Conservation (phyloP, 2,329 filamentous ascomycete genomes). For the Boeremia exigua region DNA sequence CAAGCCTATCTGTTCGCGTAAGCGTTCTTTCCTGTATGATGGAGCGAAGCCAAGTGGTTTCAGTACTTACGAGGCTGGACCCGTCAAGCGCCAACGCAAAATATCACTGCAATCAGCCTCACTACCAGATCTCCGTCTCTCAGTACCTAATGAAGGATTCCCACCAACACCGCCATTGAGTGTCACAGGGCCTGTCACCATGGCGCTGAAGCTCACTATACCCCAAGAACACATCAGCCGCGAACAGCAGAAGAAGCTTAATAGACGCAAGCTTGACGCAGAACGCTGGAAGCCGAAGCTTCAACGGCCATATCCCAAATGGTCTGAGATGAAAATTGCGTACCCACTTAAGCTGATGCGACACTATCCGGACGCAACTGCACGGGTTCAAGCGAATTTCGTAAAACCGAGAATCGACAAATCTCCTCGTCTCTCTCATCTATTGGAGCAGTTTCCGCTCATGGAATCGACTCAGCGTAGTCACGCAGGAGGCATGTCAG, state of each 20-base stretch:
- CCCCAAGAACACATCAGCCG: constrained; percentile 9
- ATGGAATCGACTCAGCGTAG: neutral
- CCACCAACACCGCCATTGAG: constrained; percentile 20
- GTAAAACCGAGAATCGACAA: constrained; percentile 25
- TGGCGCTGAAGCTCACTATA: constrained; percentile 25
- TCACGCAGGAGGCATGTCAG: neutral
- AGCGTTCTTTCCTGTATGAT: constrained; percentile 7
- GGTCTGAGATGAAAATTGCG: constrained; percentile 24
- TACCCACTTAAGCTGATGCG: constrained; percentile 34
- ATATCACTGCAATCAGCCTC: neutral
- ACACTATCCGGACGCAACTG: constrained; percentile 23
- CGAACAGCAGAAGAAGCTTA: constrained; percentile 18
- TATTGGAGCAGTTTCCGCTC: constrained; percentile 22
- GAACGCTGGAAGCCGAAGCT: constrained; percentile 28
- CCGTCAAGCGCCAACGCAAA: constrained; percentile 1
- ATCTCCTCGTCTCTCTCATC: constrained; percentile 22
- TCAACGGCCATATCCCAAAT: constrained; percentile 17
- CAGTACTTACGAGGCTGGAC: neutral
- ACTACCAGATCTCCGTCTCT: neutral
- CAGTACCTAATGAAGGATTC: neutral
- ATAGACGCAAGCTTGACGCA: constrained; percentile 23
- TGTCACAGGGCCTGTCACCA: constrained; percentile 4
- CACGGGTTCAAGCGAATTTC: constrained; percentile 12
- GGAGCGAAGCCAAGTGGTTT: neutral
- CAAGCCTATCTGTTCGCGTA: constrained; percentile 11